Base-by-base conservation (phyloP, 768 basidiomycete genomes). In the Royoungia palumana region DNA sequence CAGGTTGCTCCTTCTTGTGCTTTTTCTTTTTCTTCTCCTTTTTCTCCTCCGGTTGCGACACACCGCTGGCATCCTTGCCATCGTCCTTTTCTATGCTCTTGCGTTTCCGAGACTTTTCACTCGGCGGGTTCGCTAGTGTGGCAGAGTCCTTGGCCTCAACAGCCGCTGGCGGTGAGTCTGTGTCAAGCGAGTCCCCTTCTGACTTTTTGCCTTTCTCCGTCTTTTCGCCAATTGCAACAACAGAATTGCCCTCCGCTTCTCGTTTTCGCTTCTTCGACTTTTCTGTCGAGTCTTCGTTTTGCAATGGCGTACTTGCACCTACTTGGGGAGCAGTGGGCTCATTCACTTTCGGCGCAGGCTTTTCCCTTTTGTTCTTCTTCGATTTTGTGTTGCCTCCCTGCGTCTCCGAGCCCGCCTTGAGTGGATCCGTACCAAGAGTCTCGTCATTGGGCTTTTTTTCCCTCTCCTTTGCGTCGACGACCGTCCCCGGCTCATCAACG, bases 191-290 rank as follows among this genome's bases (percentile, higher is more conserved):
- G 28, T 55, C 53, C 5, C 53, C 48, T 46, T 60, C 46, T 22
- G 46, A 51, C 27, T 46, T 53, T 50, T 47, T 65, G 27, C 46
- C 53, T 50, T 47, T 65, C 55, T 66, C 64, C 40, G 56, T 50
- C 46, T 65, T 65, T 59, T 66, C 55, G 16, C 44, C 53, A 8
- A 41, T 36, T 7, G 17, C 44, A 12, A 46, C 50, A 19, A 20
- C 32, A 30, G 47, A 49, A 25, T 54, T 59, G 14, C 37, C 51
- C 16, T 50, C 51, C 10, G 43, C 39, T 40, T 53, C 47, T 57
- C 60, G 65, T 52, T 64, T 71, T 43, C 69, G 69, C 53, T 72
- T 75, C 51, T 68, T 73, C 34, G 57, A 61, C 51, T 62, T 61
- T 24, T 53, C 56, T 27, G 40, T 47, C 32, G 54, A 39, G 8